Conservation (phyloP, 192 early-diverging fungal genomes). For the Dissophora globulifera region DNA sequence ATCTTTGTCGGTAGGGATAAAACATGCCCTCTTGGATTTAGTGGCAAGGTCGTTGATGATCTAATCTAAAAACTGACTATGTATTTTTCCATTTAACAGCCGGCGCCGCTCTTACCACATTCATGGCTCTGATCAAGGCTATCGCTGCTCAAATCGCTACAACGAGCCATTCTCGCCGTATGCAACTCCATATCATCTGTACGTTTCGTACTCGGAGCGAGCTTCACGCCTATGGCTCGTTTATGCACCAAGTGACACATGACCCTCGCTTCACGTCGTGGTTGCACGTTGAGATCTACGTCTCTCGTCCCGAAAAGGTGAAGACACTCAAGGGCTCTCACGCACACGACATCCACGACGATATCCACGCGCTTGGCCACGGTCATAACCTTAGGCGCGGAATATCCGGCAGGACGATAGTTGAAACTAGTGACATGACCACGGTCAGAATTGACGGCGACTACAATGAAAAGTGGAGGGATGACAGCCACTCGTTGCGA, state of each 20-base stretch:
- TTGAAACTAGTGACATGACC: constrained; percentile 2
- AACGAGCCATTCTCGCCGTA: constrained; percentile 22
- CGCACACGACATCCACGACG: constrained; percentile 41
- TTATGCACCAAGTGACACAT: constrained; percentile 36
- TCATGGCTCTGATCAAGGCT: constrained; percentile 40
- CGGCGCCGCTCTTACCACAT: constrained; percentile 40
- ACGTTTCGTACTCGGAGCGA: constrained; percentile 38
- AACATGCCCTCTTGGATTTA: no score
- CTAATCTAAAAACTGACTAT: no score
- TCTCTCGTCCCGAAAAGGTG: constrained; percentile 41
- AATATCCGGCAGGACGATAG: constrained; percentile 25
- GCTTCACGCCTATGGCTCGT: constrained; percentile 42
- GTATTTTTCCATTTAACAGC: constrained; percentile 6
- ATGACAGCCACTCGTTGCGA: not conserved
- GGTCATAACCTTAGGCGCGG: constrained; percentile 37
- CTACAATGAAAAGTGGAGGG: no score
- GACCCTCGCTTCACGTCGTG: constrained; percentile 35
- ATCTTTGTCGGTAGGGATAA: constrained; percentile 27
- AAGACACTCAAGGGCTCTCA: constrained; percentile 38
- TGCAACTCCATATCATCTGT: constrained; percentile 40
- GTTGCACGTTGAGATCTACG: constrained; percentile 43
- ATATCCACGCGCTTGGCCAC: constrained; percentile 30
- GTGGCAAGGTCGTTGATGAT: no score
- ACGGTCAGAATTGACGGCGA: no score
- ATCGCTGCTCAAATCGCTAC: constrained; percentile 38